Percentiles rank a stretch among this genome's conserved stretches.
phyloP scores from a whole-genome alignment of 2,329 filamentous ascomycete genomes.

The Microdochium bolleyi region DNA sequence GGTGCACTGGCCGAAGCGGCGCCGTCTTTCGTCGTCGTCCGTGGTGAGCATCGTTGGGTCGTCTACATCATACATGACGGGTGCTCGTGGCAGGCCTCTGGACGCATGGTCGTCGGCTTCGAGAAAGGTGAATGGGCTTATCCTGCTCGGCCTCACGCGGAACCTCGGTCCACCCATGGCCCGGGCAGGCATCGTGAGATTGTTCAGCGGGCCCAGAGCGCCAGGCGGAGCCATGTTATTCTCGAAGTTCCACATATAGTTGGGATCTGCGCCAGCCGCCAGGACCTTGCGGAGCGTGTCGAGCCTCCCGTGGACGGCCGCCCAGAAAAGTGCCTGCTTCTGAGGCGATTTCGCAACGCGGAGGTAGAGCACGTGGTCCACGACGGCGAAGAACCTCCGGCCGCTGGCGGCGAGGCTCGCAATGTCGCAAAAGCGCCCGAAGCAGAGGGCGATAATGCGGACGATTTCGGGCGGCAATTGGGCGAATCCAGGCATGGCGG shows the following conservation, averaged over 20 bases:
- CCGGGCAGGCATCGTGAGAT: neutral
- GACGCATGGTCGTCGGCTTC: no score
- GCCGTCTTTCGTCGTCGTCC: neutral
- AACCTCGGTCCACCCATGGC: neutral
- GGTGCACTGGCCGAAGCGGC: neutral
- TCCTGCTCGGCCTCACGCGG: no score
- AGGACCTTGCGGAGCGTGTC: neutral
- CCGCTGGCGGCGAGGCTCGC: neutral
- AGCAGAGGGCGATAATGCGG: neutral
- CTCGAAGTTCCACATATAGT: neutral
- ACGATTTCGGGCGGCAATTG: neutral
- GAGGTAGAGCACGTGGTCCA: neutral
- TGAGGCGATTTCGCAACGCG: neutral
- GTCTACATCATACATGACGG: no score
- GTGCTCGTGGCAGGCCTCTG: no score
- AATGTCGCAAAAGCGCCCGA: neutral
- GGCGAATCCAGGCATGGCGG: neutral
- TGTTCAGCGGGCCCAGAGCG: neutral
- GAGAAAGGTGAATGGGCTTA: no score
- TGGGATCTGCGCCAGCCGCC: neutral
- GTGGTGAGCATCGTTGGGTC: no score
- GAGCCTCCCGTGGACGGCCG: neutral
- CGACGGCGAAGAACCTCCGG: neutral
- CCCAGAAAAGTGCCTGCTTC: neutral
- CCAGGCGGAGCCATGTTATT: neutral